Conservation (phyloP, 1,284 basidiomycete genomes). For the Erythrobasidium hasegawianum region DNA sequence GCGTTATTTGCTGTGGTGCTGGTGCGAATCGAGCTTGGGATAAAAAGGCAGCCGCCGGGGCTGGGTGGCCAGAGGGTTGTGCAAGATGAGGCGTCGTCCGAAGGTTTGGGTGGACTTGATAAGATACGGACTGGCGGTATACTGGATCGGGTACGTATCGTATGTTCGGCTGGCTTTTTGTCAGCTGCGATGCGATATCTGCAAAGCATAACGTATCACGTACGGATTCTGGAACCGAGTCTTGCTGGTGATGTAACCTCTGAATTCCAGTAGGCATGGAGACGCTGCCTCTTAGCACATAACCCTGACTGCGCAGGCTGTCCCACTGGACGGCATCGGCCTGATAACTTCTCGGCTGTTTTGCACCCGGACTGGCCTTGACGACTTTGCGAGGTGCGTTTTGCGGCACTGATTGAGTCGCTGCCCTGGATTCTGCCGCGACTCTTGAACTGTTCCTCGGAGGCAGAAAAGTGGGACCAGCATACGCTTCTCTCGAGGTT, state of each 20-base stretch:
- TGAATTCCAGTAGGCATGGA: not conserved
- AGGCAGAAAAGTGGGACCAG: too few species aligned
- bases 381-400: not conserved
- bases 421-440: too few species aligned
- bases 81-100: conserved; percentile 16
- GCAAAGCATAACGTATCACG: too few species aligned
- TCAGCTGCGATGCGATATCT: too few species aligned
- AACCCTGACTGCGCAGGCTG: conserved; percentile 4
- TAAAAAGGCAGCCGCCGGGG: not conserved
- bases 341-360: not conserved
- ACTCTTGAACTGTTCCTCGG: too few species aligned
- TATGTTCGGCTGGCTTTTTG: too few species aligned
- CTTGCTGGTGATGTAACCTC: too few species aligned
- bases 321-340: conserved; percentile 17
- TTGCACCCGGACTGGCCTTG: not conserved
- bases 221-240: too few species aligned
- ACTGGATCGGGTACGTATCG: not conserved
- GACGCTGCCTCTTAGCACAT: conserved; percentile 6
- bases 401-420: not conserved
- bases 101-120: conserved; percentile 11
- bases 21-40: not conserved
- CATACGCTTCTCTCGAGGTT: too few species aligned
- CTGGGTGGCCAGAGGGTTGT: not conserved
- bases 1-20: not conserved
- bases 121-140: not conserved